Evolutionary conservation across 2,329 filamentous ascomycete genomes (phyloP), one percentile per base, ranked within the genome.

Genomic region (Aureobasidium mangrovei): DNA sequence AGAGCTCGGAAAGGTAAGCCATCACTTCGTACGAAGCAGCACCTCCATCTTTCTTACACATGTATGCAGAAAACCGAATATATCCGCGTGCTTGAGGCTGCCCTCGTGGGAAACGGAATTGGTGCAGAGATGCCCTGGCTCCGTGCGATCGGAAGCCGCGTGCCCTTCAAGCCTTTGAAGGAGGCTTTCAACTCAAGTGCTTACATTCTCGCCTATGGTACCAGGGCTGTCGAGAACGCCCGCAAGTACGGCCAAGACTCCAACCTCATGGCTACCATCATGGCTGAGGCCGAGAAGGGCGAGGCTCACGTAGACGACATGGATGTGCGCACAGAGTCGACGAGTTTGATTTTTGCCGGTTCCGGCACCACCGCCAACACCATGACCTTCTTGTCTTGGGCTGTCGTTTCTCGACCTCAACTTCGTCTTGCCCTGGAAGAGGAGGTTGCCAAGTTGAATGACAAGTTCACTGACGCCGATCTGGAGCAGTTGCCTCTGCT

Each of bases 401-500:
- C 49, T 2, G 57, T 61, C 7, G 35, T 58, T 2, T 49, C 45
- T 26, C 49, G 49, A 43, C 54, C 56, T 27, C 36, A 46, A 8
- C 44, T 60, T 5, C 57, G 57, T 26, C 26, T 29, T 18, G 33
- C 49, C 3, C 35, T 61, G 10, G 55, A 58, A 32, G 55, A 58
- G n/a, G 60, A 60, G 33, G 59, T 61, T 9, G 47, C 45, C 18
- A 46, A 39, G 9, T 35, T 60, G 8, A 24, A 31, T 4, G 36
- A 51, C 4, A 40, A 46, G 6, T 62, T 60, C 46, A 56, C 41
- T n/a, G 58, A 60, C 41, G 57, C 58, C 28, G 63, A 69, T 10
- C 59, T 71, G 0, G 65, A 65, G 10, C 49, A 46, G 2, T 58
- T 66, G 2, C 65, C 68, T 1, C 9, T 68, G 2, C 58, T 71